phyloP scores from a whole-genome alignment of 2,329 filamentous ascomycete species.

The Cyanodermella asteris region DNA sequence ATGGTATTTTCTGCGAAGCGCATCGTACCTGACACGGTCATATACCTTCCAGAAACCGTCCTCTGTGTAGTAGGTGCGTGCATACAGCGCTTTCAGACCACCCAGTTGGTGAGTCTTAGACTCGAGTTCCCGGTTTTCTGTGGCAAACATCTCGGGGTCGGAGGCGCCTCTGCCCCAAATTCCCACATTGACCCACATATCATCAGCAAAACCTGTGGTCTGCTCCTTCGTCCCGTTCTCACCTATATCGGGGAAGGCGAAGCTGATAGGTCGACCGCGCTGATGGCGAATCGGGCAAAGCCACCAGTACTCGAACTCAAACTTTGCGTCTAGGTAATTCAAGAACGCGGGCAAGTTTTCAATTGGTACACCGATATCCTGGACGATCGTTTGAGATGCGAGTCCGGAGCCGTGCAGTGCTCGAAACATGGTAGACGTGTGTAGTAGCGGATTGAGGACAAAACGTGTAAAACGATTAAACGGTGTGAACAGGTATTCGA shows the following conservation, averaged over 20 bases:
- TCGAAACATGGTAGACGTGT: conserved; percentile 39
- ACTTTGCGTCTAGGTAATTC: conserved; percentile 23
- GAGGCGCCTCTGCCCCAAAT: conserved; percentile 59
- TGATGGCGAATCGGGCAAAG: conserved; percentile 27
- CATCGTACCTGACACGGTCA: conserved; percentile 17
- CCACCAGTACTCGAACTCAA: conserved; percentile 35
- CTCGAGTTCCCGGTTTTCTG: conserved; percentile 50
- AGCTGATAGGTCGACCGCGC: conserved; percentile 6
- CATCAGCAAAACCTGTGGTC: too few species aligned
- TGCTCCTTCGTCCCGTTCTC: neutral
- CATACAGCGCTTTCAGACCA: conserved; percentile 74
- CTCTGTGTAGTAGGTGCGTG: conserved; percentile 60
- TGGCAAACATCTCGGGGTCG: conserved; percentile 34
- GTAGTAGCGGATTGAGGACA: conserved; percentile 37
- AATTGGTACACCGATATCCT: conserved; percentile 39
- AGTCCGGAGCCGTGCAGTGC: conserved; percentile 37
- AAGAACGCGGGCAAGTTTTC: conserved; percentile 29
- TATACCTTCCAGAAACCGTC: conserved; percentile 23
- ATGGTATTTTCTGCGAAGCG: conserved; percentile 17
- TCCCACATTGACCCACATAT: conserved; percentile 28
- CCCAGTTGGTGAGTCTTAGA: conserved; percentile 43
- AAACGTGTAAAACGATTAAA: conserved; percentile 38
- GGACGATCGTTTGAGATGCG: conserved; percentile 34
- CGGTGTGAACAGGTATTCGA: conserved; percentile 36
- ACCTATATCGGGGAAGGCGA: neutral